Percentiles rank a stretch among this genome's conserved stretches.
Conservation (phyloP, 2,329 filamentous ascomycete species). For the Xylariaceae sp. region DNA sequence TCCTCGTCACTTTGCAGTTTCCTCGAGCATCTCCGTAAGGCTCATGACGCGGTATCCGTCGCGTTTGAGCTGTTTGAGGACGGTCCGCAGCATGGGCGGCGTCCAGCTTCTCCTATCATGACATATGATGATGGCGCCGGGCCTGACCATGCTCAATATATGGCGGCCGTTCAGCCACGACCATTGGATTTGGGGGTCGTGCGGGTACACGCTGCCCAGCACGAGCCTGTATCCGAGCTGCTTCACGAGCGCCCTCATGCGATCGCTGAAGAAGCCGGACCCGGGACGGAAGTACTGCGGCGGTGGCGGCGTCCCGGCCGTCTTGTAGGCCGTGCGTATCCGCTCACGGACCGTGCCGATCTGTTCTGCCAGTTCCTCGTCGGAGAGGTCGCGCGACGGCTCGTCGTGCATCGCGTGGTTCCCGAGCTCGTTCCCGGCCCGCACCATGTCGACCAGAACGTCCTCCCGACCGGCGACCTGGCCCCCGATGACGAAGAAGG, state of each 20-base stretch:
- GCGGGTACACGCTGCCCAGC: slow-evolving; percentile 81
- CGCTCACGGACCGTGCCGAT: slow-evolving; percentile 53
- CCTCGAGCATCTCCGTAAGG: slow-evolving; percentile 59
- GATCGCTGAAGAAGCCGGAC: slow-evolving; percentile 71
- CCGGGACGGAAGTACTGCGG: slow-evolving; percentile 74
- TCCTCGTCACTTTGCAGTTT: slow-evolving; percentile 16
- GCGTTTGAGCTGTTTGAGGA: slow-evolving; percentile 65
- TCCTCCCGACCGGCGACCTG: slow-evolving; percentile 58
- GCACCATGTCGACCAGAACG: slow-evolving; percentile 52
- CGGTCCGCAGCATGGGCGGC: slow-evolving; percentile 65
- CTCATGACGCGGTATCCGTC: slow-evolving; percentile 68
- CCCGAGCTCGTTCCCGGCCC: slow-evolving; percentile 63
- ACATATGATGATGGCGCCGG: slow-evolving; percentile 77
- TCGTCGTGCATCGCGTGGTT: slow-evolving; percentile 92
- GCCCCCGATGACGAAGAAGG: slow-evolving; percentile 82
- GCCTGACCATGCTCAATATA: slow-evolving; percentile 71
- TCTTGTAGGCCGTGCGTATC: slow-evolving; percentile 32
- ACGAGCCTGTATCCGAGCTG: slow-evolving; percentile 65
- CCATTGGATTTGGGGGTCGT: slow-evolving; percentile 78
- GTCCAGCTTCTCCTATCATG: slow-evolving; percentile 85
- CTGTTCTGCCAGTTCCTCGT: slow-evolving; percentile 55
- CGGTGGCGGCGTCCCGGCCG: slow-evolving; percentile 33
- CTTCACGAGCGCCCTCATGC: slow-evolving; percentile 59
- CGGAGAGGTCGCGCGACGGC: slow-evolving; percentile 57
- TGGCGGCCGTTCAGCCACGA: slow-evolving; percentile 68